Base-by-base conservation (phyloP, 2,329 filamentous ascomycete species). In the Colletotrichum somersetense region DNA sequence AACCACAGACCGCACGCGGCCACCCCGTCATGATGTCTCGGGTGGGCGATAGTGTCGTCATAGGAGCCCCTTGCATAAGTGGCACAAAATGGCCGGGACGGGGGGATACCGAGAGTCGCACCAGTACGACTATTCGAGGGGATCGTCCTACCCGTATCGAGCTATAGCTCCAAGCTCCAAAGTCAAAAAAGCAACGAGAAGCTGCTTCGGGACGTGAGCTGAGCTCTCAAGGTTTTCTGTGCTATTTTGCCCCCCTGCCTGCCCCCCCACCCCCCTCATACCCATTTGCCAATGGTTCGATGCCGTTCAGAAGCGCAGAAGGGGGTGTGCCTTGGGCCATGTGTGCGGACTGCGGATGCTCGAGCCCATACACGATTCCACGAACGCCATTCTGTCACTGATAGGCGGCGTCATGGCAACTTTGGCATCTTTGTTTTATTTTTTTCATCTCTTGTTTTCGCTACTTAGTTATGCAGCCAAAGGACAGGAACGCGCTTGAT, bases 1-100 rank as follows among this genome's bases (percentile, higher is more conserved):
- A 52, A 57, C 53, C 33, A 18, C 16, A 14, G 46, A 42, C 70
- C 70, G 70, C 46, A 61, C 56, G 61, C 71, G 71, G 66, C 26
- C 62, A 52, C 35, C 55, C 64, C 62, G 67, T 74, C 73, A 74
- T 74, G 52, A 57, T 72, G 67, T 72, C 57, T 74, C 67, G 62
- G 56, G 70, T 44, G 52, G n/a, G 30, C 20, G 65, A 40, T 75
- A 56, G 72, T 75, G 73, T 74, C 73, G 73, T 75, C 73, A 75
- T 75, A 66, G 73, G 66, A 52, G 46, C 64, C 73, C 73, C 73
- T 73, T 74, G 73, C 67, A 74, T 74, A 66, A 72, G 73, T 74
- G 73, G 73, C 71, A 63, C 48, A 53, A 42, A 38, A 30, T 74
- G 55, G 33, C 26, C 44, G 10, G 46, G n/a, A 46, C 30, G 30